Evolutionary conservation across 164 flowering plant genomes (phyloP), one percentile per base, ranked within the genome.

Genomic region (Warburgia ugandensis): DNA sequence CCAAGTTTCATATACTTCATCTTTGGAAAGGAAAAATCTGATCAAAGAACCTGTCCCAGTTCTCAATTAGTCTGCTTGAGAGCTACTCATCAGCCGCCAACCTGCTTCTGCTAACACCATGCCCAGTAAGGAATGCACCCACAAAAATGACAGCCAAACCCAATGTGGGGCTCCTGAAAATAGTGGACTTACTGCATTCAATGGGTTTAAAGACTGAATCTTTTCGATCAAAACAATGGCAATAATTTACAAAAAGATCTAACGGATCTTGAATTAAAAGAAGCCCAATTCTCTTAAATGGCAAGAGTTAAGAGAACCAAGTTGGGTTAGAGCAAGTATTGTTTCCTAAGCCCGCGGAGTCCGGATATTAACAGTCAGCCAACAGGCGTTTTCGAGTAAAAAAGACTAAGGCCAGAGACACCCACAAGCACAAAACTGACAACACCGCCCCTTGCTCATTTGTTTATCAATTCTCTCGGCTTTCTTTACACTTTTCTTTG

Each of bases 1-100:
- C 99, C 99, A 72, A 92, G 94, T 63, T 88, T 88, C 99, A 92
- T 92, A 63, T 83, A 91, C 96, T 91, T 88, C 99, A 92, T 88
- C 62, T 63, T 69, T 45, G 29, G 65, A 64, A 58, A 21, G 42
- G 21, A 35, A 58, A 48, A 61, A 62, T 62, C 66, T 38, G 14
- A 22, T 19, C 16, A 16, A 58, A 33, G 49, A 29, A 16, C 48
- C 48, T 26, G 29, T 45, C n/a, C n/a, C 31, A 27, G 30, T 8
- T 45, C 17, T 6, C 27, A n/a, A 22, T 16, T 39, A 22, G 32
- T 36, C 21, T 30, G 22, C 39, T 29, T 22, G 6, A 20, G 6
- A 12, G 30, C 11, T 44, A 8, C 42, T 17, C 7, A 11, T n/a
- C 16, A 38, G 9, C 42, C 19, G 14, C 41, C 21, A 35, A 39